Base-by-base conservation (phyloP, 2,329 filamentous ascomycete genomes). In the Colletotrichum sp. region DNA sequence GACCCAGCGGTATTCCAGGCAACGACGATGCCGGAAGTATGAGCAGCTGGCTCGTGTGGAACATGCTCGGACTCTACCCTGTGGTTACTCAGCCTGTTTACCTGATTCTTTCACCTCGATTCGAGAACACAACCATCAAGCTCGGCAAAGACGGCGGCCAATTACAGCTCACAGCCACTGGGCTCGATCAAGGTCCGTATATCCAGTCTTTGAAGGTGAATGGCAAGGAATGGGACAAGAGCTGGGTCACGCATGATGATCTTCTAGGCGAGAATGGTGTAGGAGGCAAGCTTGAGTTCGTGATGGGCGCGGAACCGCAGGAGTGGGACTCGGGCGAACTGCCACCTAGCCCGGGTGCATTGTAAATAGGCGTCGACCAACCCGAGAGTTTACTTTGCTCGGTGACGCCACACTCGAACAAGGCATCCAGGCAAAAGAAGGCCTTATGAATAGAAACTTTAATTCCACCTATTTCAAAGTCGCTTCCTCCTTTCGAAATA, bases 21-120 rank as follows among this genome's bases (percentile, higher is more conserved):
- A 92, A 92, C 78, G 88, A 87, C 52, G 91, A 92, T 78, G 89
- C 89, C 1, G 91, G 91, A 4, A 88, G 90, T 1, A 90, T 92
- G 89, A 90, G 91, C 78, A 88, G 87, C n/a, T 91, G 89, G 86
- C 82, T 90, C 6, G 81, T 90, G 24, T 92, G 90, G 87, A 87
- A 89, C 72, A 89, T 90, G 86, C 84, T 91, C 30, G 89, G 89
- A 5, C 78, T 91, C 9, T 91, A 91, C 66, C 90, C 90, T 0
- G 85, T 92, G 39, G 90, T 90, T 0, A 90, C 89, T 0, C 90
- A 92, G 79, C 89, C 89, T 0, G 89, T 89, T 1, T 92, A 91
- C 78, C 81, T 91, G 1, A 83, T 92, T n/a, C 83, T 87, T 2
- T 85, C 87, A 9, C 87, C 89, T 0, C 88, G 86, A 82, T 89